A percentile compares a stretch with the other conserved stretches of the same genome.
phyloP scores from a whole-genome alignment of 805 yeast genomes.

The Teunomyces barrocoloradensis region DNA sequence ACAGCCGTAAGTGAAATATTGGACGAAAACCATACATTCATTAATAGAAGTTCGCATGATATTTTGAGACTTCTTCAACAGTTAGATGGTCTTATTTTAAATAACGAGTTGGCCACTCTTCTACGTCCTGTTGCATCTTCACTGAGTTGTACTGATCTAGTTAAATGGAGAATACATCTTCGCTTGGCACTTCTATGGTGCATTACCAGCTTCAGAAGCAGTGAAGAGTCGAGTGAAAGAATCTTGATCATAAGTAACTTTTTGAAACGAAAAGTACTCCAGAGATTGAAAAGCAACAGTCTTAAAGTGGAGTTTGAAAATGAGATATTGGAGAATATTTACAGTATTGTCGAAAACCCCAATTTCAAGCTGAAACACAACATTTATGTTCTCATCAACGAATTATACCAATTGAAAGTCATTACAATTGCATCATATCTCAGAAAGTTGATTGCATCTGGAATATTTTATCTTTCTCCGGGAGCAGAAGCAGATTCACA shows the following conservation, averaged over 20 bases:
- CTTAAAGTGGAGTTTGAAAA: constrained; percentile 46
- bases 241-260: constrained; percentile 43
- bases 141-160: neutral
- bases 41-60: constrained; percentile 27
- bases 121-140: constrained; percentile 19
- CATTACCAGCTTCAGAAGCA: constrained; percentile 34
- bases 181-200: constrained; percentile 40
- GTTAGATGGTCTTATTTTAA: constrained; percentile 33
- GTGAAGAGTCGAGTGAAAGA: constrained; percentile 27
- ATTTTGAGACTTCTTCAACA: constrained; percentile 30
- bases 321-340: constrained; percentile 40
- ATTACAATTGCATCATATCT: constrained; percentile 65
- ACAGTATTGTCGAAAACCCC: constrained; percentile 22
- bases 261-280: constrained; percentile 39
- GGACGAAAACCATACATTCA: constrained; percentile 14
- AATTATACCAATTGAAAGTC: constrained; percentile 48
- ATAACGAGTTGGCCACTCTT: constrained; percentile 27
- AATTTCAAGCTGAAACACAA: constrained; percentile 14
- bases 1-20: neutral
- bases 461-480: constrained; percentile 61
- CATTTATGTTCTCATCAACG: constrained; percentile 49
- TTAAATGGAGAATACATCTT: constrained; percentile 34
- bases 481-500: constrained; percentile 30
- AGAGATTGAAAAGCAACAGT: constrained; percentile 15
- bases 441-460: constrained; percentile 80